Evolutionary conservation across 257 asterid species (phyloP).

Genomic region (Nicotiana benthamiana): DNA sequence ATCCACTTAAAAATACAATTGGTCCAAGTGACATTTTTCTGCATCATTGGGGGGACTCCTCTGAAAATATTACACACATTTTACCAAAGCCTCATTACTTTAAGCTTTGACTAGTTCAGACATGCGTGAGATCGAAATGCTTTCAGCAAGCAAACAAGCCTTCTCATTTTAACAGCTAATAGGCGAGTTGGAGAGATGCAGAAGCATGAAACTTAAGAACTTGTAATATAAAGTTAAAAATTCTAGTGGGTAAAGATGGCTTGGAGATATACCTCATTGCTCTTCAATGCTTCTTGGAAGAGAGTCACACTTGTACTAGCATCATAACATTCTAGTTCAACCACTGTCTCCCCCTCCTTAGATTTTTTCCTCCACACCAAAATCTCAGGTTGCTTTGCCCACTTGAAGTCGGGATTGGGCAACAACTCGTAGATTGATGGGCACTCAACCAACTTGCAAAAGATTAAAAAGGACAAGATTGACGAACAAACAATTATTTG

Average conservation of each 20-base stretch:
- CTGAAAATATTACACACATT: neutral
- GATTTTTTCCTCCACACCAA: conserved; percentile 57
- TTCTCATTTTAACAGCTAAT: neutral
- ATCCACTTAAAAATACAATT: neutral
- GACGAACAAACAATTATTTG: neutral
- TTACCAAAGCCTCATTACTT: neutral
- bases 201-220: neutral
- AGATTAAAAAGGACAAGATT: neutral
- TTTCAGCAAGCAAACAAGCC: neutral
- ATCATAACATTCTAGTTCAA: conserved; percentile 42
- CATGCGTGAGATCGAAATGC: neutral
- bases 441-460: conserved; percentile 57
- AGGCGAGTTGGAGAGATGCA: neutral
- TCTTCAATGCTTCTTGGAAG: conserved; percentile 59
- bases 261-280: conserved; percentile 51
- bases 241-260: conserved; percentile 5
- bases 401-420: conserved; percentile 57
- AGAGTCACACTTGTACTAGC: conserved; percentile 35
- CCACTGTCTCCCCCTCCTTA: conserved; percentile 40
- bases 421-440: conserved; percentile 81
- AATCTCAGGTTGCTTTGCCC: conserved; percentile 72
- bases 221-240: neutral
- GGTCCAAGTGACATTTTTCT: neutral
- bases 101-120: neutral
- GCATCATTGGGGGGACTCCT: neutral